Evolutionary conservation across 306 rosid species (phyloP), one percentile per base, ranked within the genome.

Genomic region (Heteromeles arbutifolia): DNA sequence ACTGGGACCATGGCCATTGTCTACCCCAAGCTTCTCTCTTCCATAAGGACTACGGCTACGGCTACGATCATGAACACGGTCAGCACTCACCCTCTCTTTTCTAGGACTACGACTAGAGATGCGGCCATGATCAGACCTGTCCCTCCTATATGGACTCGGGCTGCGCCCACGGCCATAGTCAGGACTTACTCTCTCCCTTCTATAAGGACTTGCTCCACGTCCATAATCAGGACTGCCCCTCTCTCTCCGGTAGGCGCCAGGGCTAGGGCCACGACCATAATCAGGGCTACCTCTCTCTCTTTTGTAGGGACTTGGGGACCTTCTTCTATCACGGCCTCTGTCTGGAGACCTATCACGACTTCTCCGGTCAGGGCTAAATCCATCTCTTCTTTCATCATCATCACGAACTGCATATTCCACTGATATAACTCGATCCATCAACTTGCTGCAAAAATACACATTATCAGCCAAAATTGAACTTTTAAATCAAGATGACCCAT

Each of bases 261-360:
- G 87, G 78, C 85, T 88, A 65, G 92, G 17, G 11, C 91, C 99
- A 75, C 85, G 96, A 25, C 99, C 99, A 84, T 96, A 92, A 85
- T 96, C 98, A 75, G 99, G 99, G 83, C 99, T 96, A 21, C 88
- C 99, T 81, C 98, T 84, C 87, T 90, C 99, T 78, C 94, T 82
- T 73, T 77, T 85, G 80, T 86, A 89, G 24, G 99, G 99, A 81
- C 96, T 96, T 34, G 90, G 96, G 67, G 99, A 96, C 52, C 96
- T 92, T 53, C 93, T 88, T 78, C 93, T 95, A 72, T 91, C 94
- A 53, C 80, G 87, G 29, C 92, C 83, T 79, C 92, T 87, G 70
- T 92, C 93, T 4, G 79, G 87, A 28, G 86, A 87, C 59, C 85
- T 89, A 78, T 87, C 97, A 59, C 78, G 90, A 63, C 86, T 81